A percentile compares a stretch with the other conserved stretches of the same genome.
Conservation (phyloP, 1,139 yeast species). For the Arxiozyma bovina region DNA sequence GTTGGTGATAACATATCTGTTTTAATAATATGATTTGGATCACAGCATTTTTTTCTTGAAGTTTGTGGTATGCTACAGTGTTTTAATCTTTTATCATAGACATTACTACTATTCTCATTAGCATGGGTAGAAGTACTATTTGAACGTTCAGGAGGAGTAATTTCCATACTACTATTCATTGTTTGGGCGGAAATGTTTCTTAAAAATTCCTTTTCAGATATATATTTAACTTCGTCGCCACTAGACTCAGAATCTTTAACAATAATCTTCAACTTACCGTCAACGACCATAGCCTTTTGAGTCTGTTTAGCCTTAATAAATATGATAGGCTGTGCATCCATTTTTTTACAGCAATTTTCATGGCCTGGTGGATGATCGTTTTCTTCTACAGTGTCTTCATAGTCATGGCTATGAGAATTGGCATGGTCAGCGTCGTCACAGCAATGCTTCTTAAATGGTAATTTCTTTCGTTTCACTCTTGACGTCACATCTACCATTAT, state of each 20-base stretch:
- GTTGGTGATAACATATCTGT: background rate
- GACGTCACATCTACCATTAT: conserved; percentile 29
- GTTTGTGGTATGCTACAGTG: background rate
- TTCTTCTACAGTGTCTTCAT: background rate
- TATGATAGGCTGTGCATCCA: conserved; percentile 28
- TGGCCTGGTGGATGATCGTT: background rate
- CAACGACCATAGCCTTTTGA: conserved; percentile 25
- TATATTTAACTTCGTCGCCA: conserved; percentile 13
- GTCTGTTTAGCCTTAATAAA: conserved; percentile 25
- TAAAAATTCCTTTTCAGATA: conserved; percentile 25
- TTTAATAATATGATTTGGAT: conserved; percentile 6
- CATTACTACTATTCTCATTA: background rate
- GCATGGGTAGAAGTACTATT: background rate
- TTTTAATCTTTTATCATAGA: background rate
- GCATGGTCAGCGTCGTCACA: background rate
- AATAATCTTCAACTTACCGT: conserved; percentile 26
- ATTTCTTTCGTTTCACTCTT: conserved; percentile 14
- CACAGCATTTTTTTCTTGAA: conserved; percentile 6
- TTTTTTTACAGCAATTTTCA: conserved; percentile 14
- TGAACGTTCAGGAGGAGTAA: background rate
- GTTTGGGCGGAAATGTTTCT: conserved; percentile 1
- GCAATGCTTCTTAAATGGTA: background rate
- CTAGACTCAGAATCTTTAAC: conserved; percentile 7
- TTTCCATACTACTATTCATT: background rate
- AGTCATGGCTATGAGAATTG: background rate